phyloP scores from a whole-genome alignment of 768 basidiomycete species.

The Boletus tylopilopsis region DNA sequence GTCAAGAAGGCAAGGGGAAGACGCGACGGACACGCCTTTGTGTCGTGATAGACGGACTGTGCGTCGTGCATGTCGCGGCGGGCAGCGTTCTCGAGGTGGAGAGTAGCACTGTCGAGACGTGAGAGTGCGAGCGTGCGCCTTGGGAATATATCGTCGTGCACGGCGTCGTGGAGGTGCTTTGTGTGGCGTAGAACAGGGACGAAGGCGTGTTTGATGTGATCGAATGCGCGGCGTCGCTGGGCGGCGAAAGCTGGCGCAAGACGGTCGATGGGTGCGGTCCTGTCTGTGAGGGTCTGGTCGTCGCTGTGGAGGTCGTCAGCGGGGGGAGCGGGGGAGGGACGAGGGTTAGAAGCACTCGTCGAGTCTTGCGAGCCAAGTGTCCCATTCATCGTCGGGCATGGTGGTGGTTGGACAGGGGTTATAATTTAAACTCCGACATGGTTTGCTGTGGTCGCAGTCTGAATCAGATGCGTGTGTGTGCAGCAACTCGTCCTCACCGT shows the following conservation, averaged over 20 bases:
- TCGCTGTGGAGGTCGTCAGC: no score
- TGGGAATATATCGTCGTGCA: constrained; percentile 33
- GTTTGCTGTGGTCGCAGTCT: background rate
- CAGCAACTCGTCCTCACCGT: no score
- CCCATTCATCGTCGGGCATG: constrained; percentile 17
- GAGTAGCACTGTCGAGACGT: constrained; percentile 53
- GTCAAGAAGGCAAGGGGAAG: constrained; percentile 9
- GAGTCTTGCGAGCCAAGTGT: constrained; percentile 28
- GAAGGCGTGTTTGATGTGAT: constrained; percentile 31
- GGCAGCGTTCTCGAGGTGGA: constrained; percentile 44
- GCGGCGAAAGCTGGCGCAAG: constrained; percentile 37
- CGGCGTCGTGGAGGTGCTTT: constrained; percentile 32
- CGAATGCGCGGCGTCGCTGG: constrained; percentile 29
- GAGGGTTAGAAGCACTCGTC: no score
- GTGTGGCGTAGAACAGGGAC: constrained; percentile 35
- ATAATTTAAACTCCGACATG: constrained; percentile 18
- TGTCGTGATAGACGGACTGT: constrained; percentile 34
- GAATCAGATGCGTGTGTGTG: background rate
- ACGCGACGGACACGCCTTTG: constrained; percentile 39
- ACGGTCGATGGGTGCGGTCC: constrained; percentile 43
- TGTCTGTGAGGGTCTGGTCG: constrained; percentile 38
- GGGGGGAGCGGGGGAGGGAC: no score
- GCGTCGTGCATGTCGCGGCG: constrained; percentile 44
- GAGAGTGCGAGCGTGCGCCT: constrained; percentile 40
- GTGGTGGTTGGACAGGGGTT: constrained; percentile 4